phyloP scores from a whole-genome alignment of 306 rosid species.

The Gastrolobium villosum region DNA sequence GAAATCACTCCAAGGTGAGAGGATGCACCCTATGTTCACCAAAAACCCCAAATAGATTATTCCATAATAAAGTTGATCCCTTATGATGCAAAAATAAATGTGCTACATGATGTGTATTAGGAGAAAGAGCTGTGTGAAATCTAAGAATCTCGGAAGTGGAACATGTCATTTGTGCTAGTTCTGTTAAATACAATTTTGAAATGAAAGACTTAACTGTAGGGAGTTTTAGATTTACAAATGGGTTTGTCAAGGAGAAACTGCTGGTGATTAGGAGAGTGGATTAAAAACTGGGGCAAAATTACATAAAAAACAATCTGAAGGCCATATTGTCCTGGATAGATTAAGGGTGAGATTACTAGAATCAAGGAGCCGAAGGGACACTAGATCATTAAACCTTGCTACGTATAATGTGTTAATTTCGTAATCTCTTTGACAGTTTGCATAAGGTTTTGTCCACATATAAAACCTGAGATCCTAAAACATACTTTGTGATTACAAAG shows the following conservation, averaged over 20 bases:
- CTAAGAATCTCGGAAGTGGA: constrained; percentile 7
- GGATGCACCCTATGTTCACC: constrained; percentile 1
- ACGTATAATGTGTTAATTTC: background rate
- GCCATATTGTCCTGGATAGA: background rate
- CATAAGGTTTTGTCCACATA: background rate
- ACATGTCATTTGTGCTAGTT: constrained; percentile 23
- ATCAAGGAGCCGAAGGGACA: constrained; percentile 3
- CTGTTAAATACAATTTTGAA: background rate
- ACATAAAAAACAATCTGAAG: background rate
- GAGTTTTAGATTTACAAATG: constrained; percentile 11
- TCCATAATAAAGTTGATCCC: constrained; percentile 8
- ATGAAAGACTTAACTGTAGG: constrained; percentile 4
- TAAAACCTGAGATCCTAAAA: constrained; percentile 4
- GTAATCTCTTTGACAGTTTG: background rate
- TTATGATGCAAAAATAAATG: constrained; percentile 9
- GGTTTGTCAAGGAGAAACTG: constrained; percentile 20
- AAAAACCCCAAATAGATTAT: background rate
- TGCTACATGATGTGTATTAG: background rate
- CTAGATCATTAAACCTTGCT: constrained; percentile 6
- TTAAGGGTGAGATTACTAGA: constrained; percentile 16
- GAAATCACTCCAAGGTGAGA: constrained; percentile 40
- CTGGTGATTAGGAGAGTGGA: constrained; percentile 1
- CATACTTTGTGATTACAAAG: background rate
- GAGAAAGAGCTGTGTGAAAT: constrained; percentile 6
- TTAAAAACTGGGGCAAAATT: constrained; percentile 10